Evolutionary conservation across 495 filamentous ascomycete species (phyloP).

Genomic region (Podospora anserina): DNA sequence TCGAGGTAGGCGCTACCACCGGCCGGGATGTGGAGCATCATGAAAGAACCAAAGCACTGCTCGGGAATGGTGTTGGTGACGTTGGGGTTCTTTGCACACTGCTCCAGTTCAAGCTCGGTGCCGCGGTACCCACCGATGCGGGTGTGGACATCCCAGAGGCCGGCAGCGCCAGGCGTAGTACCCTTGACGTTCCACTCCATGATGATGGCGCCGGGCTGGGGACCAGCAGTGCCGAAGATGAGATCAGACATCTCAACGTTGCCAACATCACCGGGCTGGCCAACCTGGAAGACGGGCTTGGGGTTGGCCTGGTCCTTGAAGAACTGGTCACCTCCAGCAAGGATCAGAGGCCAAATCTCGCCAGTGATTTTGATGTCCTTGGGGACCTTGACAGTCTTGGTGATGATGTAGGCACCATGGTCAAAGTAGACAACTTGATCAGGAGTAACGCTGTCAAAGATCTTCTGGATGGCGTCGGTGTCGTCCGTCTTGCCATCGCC

Average conservation of each 20-base stretch:
- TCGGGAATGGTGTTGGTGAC: constrained; percentile 51
- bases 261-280: constrained; percentile 73
- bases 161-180: constrained; percentile 62
- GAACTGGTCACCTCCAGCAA: constrained; percentile 64
- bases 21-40: constrained; percentile 75
- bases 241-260: constrained; percentile 80
- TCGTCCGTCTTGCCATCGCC: constrained; percentile 74
- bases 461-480: constrained; percentile 65
- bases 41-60: constrained; percentile 69
- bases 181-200: constrained; percentile 86
- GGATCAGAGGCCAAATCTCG: constrained; percentile 85
- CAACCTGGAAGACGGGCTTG: constrained; percentile 69
- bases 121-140: constrained; percentile 80
- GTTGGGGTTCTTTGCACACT: constrained; percentile 68
- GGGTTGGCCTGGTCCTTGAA: constrained; percentile 74
- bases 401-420: constrained; percentile 83
- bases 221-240: constrained; percentile 72
- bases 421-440: constrained; percentile 84
- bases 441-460: constrained; percentile 58
- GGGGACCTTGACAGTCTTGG: constrained; percentile 78
- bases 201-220: constrained; percentile 81
- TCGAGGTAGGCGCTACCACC: constrained; percentile 75
- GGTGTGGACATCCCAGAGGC: constrained; percentile 91
- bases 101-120: constrained; percentile 72
- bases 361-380: constrained; percentile 78